A percentile compares a stretch with the other conserved stretches of the same genome.
Conservation (phyloP, 768 basidiomycete species). For the Pleurotus giganteus region DNA sequence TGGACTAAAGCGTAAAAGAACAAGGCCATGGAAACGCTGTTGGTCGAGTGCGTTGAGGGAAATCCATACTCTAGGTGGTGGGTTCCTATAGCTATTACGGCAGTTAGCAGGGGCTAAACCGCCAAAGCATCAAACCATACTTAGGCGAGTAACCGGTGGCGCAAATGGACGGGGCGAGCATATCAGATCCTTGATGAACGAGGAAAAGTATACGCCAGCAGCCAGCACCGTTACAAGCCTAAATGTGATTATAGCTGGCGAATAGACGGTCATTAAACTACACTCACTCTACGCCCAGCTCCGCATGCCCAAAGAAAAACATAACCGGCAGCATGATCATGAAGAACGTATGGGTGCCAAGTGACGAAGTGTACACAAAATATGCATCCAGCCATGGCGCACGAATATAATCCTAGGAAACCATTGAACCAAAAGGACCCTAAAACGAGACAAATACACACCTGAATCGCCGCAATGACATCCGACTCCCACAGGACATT, state of each 20-base stretch:
- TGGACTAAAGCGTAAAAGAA: conserved; percentile 66
- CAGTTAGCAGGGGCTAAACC: not conserved
- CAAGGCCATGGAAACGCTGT: conserved; percentile 85
- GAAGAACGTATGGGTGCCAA: conserved; percentile 91
- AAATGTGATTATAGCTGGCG: not conserved
- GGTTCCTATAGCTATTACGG: conserved; percentile 58
- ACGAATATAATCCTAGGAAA: conserved; percentile 48
- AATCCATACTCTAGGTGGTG: conserved; percentile 94
- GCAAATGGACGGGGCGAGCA: conserved; percentile 90
- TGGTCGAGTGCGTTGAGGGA: conserved; percentile 93
- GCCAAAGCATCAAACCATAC: conserved; percentile 40
- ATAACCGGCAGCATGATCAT: conserved; percentile 83
- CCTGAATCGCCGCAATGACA: conserved; percentile 69
- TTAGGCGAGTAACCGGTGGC: conserved; percentile 87
- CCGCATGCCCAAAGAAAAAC: conserved; percentile 83
- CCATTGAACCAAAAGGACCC: not conserved
- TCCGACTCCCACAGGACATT: conserved; percentile 57
- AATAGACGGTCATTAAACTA: not conserved
- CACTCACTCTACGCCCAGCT: conserved; percentile 72
- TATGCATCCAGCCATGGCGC: conserved; percentile 72
- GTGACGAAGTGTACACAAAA: conserved; percentile 78
- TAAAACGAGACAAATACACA: conserved; percentile 17
- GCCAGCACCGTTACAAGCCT: conserved; percentile 72
- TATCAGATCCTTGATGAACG: conserved; percentile 84
- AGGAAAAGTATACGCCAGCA: conserved; percentile 83